These are phyloP conservation scores for Logfia minima DNA, from an alignment of 129 eudicot genomes.

Conservation along the genomic window DNA sequence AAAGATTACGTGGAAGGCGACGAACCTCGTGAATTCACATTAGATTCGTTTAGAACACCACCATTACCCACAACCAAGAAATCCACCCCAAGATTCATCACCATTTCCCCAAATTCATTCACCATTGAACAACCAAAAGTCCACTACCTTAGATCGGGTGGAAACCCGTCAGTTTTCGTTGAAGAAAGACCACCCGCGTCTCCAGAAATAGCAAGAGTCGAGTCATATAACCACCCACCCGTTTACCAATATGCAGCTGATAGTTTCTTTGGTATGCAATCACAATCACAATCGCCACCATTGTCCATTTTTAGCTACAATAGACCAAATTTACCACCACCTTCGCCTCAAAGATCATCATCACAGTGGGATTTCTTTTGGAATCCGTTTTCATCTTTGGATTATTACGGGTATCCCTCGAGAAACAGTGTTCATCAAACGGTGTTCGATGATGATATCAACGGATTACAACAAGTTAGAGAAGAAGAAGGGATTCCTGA, in stretches of 20 bases:
- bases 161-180: slow-evolving; percentile 60
- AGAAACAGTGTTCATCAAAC: slow-evolving; percentile 58
- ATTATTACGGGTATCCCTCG: slow-evolving; percentile 70
- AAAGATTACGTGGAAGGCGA: slow-evolving; percentile 84
- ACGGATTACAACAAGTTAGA: slow-evolving; percentile 75
- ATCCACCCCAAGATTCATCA: slow-evolving; percentile 59
- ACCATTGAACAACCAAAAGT: slow-evolving; percentile 55
- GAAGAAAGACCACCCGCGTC: slow-evolving; percentile 81
- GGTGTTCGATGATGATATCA: slow-evolving; percentile 64
- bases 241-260: slow-evolving; percentile 70
- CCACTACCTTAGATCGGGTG: slow-evolving; percentile 58
- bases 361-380: slow-evolving; percentile 97
- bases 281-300: slow-evolving; percentile 47
- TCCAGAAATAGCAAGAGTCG: slow-evolving; percentile 64
- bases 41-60: slow-evolving; percentile 63
- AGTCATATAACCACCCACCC: slow-evolving; percentile 56
- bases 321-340: slow-evolving; percentile 61
- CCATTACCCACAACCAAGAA: slow-evolving; percentile 59
- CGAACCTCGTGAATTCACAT: slow-evolving; percentile 70
- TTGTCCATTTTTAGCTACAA: slow-evolving; percentile 54
- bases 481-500: slow-evolving; percentile 99
- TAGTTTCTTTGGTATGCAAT: slow-evolving; percentile 65
- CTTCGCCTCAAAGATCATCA: slow-evolving; percentile 72
- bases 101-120: slow-evolving; percentile 75
- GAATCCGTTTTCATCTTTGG: slow-evolving; percentile 91